Conservation (phyloP, 257 asterid genomes). For the Capsicum chinense region DNA sequence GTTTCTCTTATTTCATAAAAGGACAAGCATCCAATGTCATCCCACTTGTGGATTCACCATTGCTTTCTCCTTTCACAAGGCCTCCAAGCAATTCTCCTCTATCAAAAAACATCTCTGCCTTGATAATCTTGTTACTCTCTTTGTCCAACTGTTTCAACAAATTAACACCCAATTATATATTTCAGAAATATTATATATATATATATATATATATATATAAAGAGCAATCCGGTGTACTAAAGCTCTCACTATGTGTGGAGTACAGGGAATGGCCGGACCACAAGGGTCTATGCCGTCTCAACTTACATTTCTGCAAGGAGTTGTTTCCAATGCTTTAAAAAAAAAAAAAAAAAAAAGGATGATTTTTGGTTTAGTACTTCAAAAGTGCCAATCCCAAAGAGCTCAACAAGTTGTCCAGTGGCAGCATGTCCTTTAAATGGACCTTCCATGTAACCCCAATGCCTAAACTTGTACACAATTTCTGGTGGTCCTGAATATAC, state of each 20-base stretch:
- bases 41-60: conserved; percentile 13
- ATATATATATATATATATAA: too few species aligned
- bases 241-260: too few species aligned
- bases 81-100: conserved; percentile 64
- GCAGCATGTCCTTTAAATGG: conserved; percentile 61
- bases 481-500: conserved; percentile 80
- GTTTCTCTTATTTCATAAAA: conserved; percentile 35
- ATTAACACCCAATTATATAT: not conserved
- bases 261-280: too few species aligned
- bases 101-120: conserved; percentile 59
- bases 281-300: too few species aligned
- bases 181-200: too few species aligned
- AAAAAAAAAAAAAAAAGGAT: not conserved
- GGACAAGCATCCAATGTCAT: conserved; percentile 44
- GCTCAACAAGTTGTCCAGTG: conserved; percentile 63
- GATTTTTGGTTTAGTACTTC: conserved; percentile 46
- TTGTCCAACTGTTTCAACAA: conserved; percentile 51
- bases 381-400: conserved; percentile 54
- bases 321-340: too few species aligned
- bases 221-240: too few species aligned
- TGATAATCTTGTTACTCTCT: conserved; percentile 53
- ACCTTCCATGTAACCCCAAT: conserved; percentile 81
- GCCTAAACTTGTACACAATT: conserved; percentile 71
- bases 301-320: too few species aligned
- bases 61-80: conserved; percentile 50